Evolutionary conservation across 305 asterid genomes (phyloP), one percentile per base, ranked within the genome.

Genomic region (Fraxinus latifolia): DNA sequence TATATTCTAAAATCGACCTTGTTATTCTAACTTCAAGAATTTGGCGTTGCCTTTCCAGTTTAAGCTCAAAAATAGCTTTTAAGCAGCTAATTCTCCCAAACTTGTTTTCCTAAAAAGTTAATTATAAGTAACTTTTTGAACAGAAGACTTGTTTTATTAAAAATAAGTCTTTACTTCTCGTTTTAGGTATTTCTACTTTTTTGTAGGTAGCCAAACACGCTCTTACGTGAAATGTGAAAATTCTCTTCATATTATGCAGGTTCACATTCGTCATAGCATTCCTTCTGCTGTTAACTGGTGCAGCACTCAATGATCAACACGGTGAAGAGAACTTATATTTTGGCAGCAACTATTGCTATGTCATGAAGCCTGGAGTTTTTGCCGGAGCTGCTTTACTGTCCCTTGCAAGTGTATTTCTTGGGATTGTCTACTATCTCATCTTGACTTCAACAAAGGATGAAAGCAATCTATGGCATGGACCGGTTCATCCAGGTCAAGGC

Each of bases 331-430:
- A 82, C 87, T 15, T 87, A 70, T 93, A 91, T 83, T 88, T 93
- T 27, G 89, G 90, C 80, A 88, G 86, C 81, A 91, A 91, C 86
- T 90, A 89, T 81, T 94, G 98, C 27, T 93, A 90, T 55, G 94
- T 91, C 27, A 94, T 91, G 33, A 94, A 91, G 84, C 92, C 92
- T 0, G 98, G 99, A 21, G 97, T 92, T 79, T 93, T 95, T 86
- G 95, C 97, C 19, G 98, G 93, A 85, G 98, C 99, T 65, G 86
- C 98, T n/a, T 78, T 89, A 39, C 83, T 94, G 82, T 89, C 99
- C 77, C 92, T 95, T 33, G 92, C 91, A 25, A 91, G 94, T 53
- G 91, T 94, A n/a, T 44, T 84, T 85, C 95, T 95, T 4, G 97
- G 97, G 79, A 87, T 94, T 55, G 73, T 91, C 33, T 93, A 93